These are phyloP conservation scores for Solanum etuberosum DNA, from an alignment of 257 asterid species.

Conservation along the genomic window DNA sequence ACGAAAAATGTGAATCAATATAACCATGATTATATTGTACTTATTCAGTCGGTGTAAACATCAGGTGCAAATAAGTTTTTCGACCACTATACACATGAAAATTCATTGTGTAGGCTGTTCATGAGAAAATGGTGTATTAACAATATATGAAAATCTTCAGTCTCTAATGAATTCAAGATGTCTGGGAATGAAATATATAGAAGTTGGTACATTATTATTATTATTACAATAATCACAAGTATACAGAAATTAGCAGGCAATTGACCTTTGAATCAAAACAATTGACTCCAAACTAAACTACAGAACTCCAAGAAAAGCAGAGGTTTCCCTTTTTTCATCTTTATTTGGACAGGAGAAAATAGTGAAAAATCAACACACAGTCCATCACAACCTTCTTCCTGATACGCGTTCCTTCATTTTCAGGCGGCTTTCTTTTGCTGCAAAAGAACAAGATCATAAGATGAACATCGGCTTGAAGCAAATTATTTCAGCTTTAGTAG, in stretches of 20 bases:
- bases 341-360: slow-evolving; percentile 1
- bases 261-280: slow-evolving; percentile 14
- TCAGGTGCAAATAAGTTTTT: neutral
- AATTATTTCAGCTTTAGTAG: neutral
- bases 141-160: neutral
- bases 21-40: neutral
- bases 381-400: slow-evolving; percentile 6
- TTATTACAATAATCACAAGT: slow-evolving; percentile 29
- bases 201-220: slow-evolving; percentile 28
- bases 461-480: neutral
- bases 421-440: slow-evolving; percentile 80
- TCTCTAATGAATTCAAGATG: neutral
- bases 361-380: slow-evolving; percentile 22
- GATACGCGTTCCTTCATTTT: slow-evolving; percentile 16
- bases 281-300: slow-evolving; percentile 27
- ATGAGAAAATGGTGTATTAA: neutral
- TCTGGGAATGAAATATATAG: slow-evolving; percentile 2
- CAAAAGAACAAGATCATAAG: neutral
- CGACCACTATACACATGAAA: neutral
- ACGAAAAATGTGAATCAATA: neutral
- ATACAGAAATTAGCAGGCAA: slow-evolving; percentile 21
- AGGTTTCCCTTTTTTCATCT: slow-evolving; percentile 9
- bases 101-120: neutral
- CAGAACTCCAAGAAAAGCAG: slow-evolving; percentile 16
- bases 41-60: neutral